Evolutionary conservation across 2,329 filamentous ascomycete genomes (phyloP).

Genomic region (Periconia sp.): DNA sequence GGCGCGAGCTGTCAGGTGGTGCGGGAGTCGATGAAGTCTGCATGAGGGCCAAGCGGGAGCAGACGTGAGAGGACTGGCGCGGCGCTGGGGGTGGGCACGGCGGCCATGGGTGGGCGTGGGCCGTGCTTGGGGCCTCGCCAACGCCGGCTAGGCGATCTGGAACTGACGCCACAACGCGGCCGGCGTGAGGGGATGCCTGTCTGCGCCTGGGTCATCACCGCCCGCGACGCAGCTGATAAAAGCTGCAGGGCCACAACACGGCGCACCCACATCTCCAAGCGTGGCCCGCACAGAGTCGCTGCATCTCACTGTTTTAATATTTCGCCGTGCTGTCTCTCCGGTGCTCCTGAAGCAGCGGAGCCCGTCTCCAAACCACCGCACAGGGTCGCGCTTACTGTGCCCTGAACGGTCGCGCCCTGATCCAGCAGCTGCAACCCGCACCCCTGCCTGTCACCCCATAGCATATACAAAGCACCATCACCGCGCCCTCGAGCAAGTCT

Average conservation of each 20-base stretch:
- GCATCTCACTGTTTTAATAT: neutral
- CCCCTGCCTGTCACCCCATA: constrained; percentile 2
- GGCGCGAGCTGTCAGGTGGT: neutral
- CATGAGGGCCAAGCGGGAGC: constrained; percentile 1
- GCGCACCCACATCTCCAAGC: neutral
- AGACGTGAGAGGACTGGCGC: neutral
- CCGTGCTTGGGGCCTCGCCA: constrained; percentile 2
- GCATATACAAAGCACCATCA: neutral
- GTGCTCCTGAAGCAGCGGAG: neutral
- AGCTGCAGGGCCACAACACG: neutral
- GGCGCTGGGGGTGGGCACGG: neutral
- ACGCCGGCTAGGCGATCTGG: constrained; percentile 4
- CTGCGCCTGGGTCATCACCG: neutral
- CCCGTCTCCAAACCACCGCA: neutral
- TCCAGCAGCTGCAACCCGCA: constrained; percentile 3
- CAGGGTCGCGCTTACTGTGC: neutral
- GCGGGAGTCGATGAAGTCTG: neutral
- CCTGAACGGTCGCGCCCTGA: neutral
- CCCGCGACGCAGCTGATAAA: constrained; percentile 1
- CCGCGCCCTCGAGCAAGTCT: too few species aligned
- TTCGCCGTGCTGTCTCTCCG: neutral
- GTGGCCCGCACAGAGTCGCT: neutral
- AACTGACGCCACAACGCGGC: constrained; percentile 5
- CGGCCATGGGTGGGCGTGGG: neutral
- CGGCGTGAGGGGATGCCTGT: neutral